phyloP scores from a whole-genome alignment of 805 yeast genomes.

The Yamadazyma nakazawae region DNA sequence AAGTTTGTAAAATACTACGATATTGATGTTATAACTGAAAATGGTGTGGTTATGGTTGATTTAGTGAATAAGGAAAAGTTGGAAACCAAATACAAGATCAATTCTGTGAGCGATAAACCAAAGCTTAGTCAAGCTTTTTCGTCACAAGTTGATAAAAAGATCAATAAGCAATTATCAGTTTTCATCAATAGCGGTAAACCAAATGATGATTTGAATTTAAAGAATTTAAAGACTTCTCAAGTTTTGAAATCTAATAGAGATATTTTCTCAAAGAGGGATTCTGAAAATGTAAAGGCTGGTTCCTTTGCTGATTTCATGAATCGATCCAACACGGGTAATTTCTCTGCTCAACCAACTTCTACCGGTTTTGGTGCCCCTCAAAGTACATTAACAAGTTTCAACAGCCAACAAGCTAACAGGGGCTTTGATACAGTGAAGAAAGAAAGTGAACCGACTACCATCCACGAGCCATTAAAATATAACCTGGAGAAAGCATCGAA shows the following conservation, averaged over 20 bases:
- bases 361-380: background rate
- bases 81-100: constrained; percentile 36
- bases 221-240: background rate
- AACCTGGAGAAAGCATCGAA: background rate
- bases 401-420: background rate
- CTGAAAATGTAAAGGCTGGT: constrained; percentile 11
- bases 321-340: background rate
- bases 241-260: background rate
- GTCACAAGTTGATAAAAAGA: constrained; percentile 25
- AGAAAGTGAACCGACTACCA: background rate
- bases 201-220: constrained; percentile 25
- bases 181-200: constrained; percentile 35
- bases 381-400: background rate
- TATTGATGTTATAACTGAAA: constrained; percentile 38
- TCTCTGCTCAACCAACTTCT: background rate
- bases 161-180: constrained; percentile 19
- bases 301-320: constrained; percentile 15
- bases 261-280: background rate
- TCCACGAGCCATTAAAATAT: background rate
- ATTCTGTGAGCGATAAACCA: constrained; percentile 37
- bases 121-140: constrained; percentile 35
- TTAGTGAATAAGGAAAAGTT: constrained; percentile 42
- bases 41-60: constrained; percentile 31
- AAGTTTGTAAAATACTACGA: constrained; percentile 65
- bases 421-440: background rate